These are phyloP conservation scores for Botrytis cinerea DNA, from an alignment of 2,329 filamentous ascomycete species.

Conservation along the genomic window DNA sequence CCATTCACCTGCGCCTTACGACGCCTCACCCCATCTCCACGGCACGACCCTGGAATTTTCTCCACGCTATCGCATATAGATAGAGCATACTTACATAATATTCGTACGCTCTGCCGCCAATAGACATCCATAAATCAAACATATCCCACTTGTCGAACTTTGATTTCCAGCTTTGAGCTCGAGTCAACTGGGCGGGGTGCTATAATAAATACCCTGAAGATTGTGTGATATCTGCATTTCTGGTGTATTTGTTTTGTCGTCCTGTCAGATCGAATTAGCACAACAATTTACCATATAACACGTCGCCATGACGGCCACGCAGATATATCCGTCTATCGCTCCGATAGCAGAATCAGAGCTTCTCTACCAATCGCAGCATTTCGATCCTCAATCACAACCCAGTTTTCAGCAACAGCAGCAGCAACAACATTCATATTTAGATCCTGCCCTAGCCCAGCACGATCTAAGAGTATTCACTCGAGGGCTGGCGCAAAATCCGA, in stretches of 20 bases:
- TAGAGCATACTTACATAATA: slow-evolving; percentile 18
- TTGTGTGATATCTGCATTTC: slow-evolving; percentile 14
- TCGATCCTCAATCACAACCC: slow-evolving; percentile 10
- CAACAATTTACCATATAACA: background rate
- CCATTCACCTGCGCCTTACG: slow-evolving; percentile 18
- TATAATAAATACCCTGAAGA: slow-evolving; percentile 2
- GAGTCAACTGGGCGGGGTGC: background rate
- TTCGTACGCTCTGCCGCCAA: slow-evolving; percentile 6
- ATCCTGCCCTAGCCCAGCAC: slow-evolving; percentile 16
- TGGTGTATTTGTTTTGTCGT: slow-evolving; percentile 4
- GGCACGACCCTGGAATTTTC: background rate
- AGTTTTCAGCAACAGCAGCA: slow-evolving; percentile 7
- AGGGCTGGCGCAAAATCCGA: background rate
- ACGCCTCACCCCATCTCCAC: slow-evolving; percentile 16
- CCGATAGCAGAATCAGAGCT: slow-evolving; percentile 9
- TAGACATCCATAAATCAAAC: slow-evolving; percentile 20
- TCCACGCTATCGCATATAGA: slow-evolving; percentile 14
- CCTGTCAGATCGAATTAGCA: slow-evolving; percentile 5
- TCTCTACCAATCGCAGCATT: slow-evolving; percentile 16
- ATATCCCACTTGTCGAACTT: slow-evolving; percentile 15
- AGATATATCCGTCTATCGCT: slow-evolving; percentile 19
- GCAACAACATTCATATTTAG: slow-evolving; percentile 14
- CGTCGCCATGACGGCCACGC: slow-evolving; percentile 13
- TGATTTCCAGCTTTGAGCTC: slow-evolving; percentile 6
- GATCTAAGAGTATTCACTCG: slow-evolving; percentile 13